Base-by-base conservation (phyloP, 495 filamentous ascomycete species). In the Neurospora tetrasperma region DNA sequence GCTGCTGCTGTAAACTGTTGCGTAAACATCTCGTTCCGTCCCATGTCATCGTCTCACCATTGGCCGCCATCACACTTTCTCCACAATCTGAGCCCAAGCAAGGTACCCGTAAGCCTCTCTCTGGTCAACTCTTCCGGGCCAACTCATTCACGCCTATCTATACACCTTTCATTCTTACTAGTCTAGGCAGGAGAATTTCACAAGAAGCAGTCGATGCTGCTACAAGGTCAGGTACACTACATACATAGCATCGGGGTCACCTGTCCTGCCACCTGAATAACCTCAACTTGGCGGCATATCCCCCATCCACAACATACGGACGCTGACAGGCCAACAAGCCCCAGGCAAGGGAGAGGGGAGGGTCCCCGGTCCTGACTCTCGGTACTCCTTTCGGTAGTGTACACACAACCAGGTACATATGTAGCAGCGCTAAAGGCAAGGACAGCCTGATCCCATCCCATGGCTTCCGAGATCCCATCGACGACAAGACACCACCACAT, bases 381-480 rank as follows among this genome's bases (percentile, higher is more conserved):
- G 43, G 43, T 46, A 46, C 43, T 46, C 43, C 18, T 46, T 46
- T 46, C n/a, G 18, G 43, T 46, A 46, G 35, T 18, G 9, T 18
- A 41, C 40, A 11, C 9, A 41, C 40, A 9, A 11, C 40, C 10
- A 41, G 40, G 40, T 41, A 41, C 40, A 41, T 11, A 38, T 38
- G 35, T 38, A 38, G 35, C 5, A 41, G 40, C 40, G 40, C 40
- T 41, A 41, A 41, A 41, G 7, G 9, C 20, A 59, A 59, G 20
- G 48, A 59, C 27, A 54, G 46, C 46, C 38, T 31, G 31, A 20
- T 41, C 46, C 54, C 62, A 70, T 54, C 46, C 46, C 46, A 54
- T 48, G 5, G 38, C 42, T 76, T 59, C 73, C 69, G 70, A 75
- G 73, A 73, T 73, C 75, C 75, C 54, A 66, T 31, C 23, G 54